Conservation (phyloP, 495 filamentous ascomycete genomes). For the Aspergillus asperescens region DNA sequence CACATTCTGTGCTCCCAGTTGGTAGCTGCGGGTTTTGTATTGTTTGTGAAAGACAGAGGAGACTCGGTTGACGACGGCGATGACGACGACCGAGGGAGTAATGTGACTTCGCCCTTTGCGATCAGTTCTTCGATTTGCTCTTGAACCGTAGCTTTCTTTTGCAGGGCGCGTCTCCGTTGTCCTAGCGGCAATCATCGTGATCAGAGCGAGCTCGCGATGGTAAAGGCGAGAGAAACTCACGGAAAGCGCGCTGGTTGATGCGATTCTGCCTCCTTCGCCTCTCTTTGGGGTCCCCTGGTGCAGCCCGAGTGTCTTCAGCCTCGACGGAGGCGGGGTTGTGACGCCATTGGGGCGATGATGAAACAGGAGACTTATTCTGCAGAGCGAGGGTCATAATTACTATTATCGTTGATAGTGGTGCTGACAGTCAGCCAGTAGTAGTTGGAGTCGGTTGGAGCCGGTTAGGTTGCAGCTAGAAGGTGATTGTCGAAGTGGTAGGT, state of each 20-base stretch:
- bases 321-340: neutral
- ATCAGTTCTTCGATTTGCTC: conserved; percentile 7
- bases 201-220: conserved; percentile 12
- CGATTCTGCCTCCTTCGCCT: conserved; percentile 40
- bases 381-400: too few species aligned
- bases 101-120: conserved; percentile 4
- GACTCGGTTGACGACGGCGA: neutral
- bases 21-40: neutral
- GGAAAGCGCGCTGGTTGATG: conserved; percentile 39
- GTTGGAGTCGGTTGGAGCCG: neutral
- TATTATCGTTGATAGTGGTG: neutral
- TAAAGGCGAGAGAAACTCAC: conserved; percentile 19
- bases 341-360: neutral
- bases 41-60: neutral
- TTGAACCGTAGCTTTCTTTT: neutral
- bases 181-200: conserved; percentile 7
- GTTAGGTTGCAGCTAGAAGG: too few species aligned
- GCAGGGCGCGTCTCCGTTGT: conserved; percentile 18
- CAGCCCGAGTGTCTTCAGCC: conserved; percentile 35
- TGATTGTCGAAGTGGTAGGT: neutral
- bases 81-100: neutral
- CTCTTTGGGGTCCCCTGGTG: conserved; percentile 33
- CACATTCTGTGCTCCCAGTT: neutral
- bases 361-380: neutral
- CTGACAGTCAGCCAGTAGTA: neutral